Conservation (phyloP, 805 yeast genomes). For the Ogataea parapolymorpha region DNA sequence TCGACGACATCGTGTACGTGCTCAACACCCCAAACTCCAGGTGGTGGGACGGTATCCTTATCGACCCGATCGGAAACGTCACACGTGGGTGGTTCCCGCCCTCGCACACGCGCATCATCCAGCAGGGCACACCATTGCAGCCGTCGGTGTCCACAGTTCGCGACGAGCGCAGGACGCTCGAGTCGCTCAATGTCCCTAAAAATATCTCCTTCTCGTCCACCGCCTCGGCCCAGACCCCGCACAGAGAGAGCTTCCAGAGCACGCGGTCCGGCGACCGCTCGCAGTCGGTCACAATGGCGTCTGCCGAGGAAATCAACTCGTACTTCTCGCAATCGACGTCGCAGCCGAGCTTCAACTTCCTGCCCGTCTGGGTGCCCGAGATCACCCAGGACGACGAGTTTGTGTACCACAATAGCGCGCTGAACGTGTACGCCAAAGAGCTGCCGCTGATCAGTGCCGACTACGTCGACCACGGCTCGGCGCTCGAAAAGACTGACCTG, state of each 20-base stretch:
- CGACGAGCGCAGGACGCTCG: constrained; percentile 9
- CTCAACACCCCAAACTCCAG: constrained; percentile 59
- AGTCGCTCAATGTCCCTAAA: constrained; percentile 5
- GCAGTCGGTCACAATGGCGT: constrained; percentile 20
- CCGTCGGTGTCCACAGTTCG: constrained; percentile 15
- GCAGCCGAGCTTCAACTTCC: constrained; percentile 29
- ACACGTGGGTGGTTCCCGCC: constrained; percentile 87
- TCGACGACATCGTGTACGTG: constrained; percentile 73
- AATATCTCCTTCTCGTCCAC: constrained; percentile 12
- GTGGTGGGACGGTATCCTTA: constrained; percentile 85
- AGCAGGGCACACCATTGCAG: constrained; percentile 11
- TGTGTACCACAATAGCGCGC: constrained; percentile 56
- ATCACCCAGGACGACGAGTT: constrained; percentile 53
- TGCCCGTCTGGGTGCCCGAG: constrained; percentile 60
- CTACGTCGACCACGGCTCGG: constrained; percentile 32
- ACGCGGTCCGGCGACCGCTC: constrained; percentile 2
- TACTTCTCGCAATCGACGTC: constrained; percentile 23
- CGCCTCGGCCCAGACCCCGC: constrained; percentile 12
- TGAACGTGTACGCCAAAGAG: constrained; percentile 56
- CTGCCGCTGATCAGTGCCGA: constrained; percentile 49
- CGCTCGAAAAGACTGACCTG: constrained; percentile 30
- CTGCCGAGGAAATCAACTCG: constrained; percentile 27
- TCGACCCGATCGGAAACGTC: constrained; percentile 37
- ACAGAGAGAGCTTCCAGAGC: constrained; percentile 2
- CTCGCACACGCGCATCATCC: constrained; percentile 47